Conservation (phyloP, 768 basidiomycete genomes). For the Phylloporus rhodoxanthus region DNA sequence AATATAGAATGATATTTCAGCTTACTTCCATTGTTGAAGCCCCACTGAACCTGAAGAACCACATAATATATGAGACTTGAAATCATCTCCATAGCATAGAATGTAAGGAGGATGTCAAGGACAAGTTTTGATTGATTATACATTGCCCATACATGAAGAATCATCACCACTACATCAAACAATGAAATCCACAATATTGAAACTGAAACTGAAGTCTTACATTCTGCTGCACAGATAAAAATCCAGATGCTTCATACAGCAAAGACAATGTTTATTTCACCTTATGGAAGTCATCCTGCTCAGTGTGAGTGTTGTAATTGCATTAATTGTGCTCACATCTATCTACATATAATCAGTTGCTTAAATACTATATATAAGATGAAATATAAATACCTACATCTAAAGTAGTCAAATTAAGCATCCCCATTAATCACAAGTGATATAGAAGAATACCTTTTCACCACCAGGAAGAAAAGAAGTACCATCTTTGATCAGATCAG, state of each 20-base stretch:
- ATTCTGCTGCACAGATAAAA: too few relatives aligned
- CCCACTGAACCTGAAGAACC: too few relatives aligned
- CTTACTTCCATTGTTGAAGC: background rate
- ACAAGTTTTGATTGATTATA: background rate
- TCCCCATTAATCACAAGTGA: background rate
- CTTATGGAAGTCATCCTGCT: too few relatives aligned
- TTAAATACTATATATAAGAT: background rate
- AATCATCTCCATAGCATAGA: background rate
- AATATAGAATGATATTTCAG: background rate
- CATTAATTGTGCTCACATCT: too few relatives aligned
- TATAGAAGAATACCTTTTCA: too few relatives aligned
- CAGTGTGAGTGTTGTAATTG: too few relatives aligned
- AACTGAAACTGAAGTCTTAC: background rate
- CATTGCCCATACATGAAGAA: background rate
- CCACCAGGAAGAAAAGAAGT: background rate
- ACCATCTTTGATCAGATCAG: background rate
- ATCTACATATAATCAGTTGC: background rate
- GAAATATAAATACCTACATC: background rate
- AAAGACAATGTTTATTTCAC: background rate
- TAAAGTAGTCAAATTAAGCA: background rate
- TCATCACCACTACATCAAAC: background rate
- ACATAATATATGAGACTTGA: background rate
- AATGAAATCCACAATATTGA: background rate
- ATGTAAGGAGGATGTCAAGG: background rate
- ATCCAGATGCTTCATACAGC: background rate